Evolutionary conservation across 345 rosid species (phyloP).

Genomic region (Erysimum cheiranthoides): DNA sequence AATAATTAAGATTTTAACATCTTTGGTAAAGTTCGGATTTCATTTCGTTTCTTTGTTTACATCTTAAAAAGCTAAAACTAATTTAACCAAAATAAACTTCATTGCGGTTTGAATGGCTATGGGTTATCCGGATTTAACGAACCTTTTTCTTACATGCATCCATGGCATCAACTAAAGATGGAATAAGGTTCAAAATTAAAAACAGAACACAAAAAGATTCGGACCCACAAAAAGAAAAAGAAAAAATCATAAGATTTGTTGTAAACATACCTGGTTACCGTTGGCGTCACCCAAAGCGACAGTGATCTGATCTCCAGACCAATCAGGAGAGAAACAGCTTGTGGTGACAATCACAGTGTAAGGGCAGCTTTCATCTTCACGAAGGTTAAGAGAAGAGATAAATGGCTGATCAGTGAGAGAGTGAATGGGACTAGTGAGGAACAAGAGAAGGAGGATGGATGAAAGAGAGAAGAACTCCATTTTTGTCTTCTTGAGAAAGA

Average conservation of each 20-base stretch:
- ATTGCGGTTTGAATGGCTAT: neutral
- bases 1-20: neutral
- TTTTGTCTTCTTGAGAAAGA: neutral
- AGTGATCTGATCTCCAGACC: conserved; percentile 34
- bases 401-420: conserved; percentile 10
- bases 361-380: conserved; percentile 36
- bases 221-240: neutral
- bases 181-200: neutral
- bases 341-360: conserved; percentile 41
- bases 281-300: conserved; percentile 34
- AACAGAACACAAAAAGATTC: neutral
- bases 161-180: neutral
- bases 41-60: neutral
- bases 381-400: conserved; percentile 27
- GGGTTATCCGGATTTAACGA: conserved; percentile 9
- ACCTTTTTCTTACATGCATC: neutral
- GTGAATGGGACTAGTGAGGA: conserved; percentile 1
- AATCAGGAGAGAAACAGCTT: conserved; percentile 41
- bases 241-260: neutral
- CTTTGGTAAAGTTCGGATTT: neutral
- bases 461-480: conserved; percentile 21
- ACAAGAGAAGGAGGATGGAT: conserved; percentile 15
- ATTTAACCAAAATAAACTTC: neutral
- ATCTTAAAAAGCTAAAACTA: neutral
- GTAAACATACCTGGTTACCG: conserved; percentile 34